Conservation (phyloP, 2,329 filamentous ascomycete genomes). For the Fusarium protoensiforme region DNA sequence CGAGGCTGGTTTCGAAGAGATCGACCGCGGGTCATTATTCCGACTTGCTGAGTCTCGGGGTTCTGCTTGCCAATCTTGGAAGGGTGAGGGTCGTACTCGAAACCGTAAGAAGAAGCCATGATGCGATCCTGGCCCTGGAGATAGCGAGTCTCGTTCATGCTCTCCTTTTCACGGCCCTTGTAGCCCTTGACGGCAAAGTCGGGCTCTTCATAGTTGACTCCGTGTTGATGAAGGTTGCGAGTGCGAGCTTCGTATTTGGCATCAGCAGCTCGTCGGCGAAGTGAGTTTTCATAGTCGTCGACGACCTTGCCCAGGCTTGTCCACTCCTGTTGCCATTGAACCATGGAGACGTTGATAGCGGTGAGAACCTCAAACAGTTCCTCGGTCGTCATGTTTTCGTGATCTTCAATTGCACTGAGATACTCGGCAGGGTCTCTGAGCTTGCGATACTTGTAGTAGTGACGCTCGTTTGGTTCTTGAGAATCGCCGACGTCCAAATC, state of each 20-base stretch:
- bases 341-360: slow-evolving; percentile 57
- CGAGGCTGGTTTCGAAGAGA: slow-evolving; percentile 67
- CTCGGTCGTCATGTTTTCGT: slow-evolving; percentile 59
- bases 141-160: slow-evolving; percentile 57
- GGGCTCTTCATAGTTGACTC: slow-evolving; percentile 59
- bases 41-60: slow-evolving; percentile 62
- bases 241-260: slow-evolving; percentile 59
- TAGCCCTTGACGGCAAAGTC: slow-evolving; percentile 67
- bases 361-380: slow-evolving; percentile 59
- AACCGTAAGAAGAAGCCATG: slow-evolving; percentile 69
- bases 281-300: slow-evolving; percentile 68
- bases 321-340: slow-evolving; percentile 67
- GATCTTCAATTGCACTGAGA: slow-evolving; percentile 59
- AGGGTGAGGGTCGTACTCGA: slow-evolving; percentile 69
- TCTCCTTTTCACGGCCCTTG: slow-evolving; percentile 57
- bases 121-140: slow-evolving; percentile 66
- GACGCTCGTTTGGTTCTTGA: slow-evolving; percentile 45
- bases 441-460: slow-evolving; percentile 60
- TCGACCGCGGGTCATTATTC: slow-evolving; percentile 62
- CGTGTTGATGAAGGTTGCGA: slow-evolving; percentile 53
- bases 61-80: slow-evolving; percentile 70
- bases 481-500: slow-evolving; percentile 51
- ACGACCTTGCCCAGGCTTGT: slow-evolving; percentile 60
- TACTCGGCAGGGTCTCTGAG: slow-evolving; percentile 63
- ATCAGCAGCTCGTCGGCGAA: slow-evolving; percentile 61